phyloP scores from a whole-genome alignment of 2,329 filamentous ascomycete species.

The Akanthomyces dipterigenus region DNA sequence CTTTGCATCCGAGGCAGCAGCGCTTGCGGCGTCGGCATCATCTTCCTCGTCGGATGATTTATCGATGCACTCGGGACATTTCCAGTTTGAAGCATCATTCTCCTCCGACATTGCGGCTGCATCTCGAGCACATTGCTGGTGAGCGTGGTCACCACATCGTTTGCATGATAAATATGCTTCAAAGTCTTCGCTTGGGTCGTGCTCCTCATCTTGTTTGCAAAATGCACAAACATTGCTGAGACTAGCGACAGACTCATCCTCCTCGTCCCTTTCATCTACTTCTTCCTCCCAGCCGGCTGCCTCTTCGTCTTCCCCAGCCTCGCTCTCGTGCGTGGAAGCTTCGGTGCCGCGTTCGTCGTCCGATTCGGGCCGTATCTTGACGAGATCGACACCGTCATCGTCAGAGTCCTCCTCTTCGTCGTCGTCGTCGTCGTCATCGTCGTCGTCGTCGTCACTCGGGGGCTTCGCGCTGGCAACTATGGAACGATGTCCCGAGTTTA shows the following conservation, averaged over 20 bases:
- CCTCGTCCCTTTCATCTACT: conserved; percentile 49
- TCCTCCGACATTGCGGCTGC: conserved; percentile 6
- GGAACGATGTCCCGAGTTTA: conserved; percentile 10
- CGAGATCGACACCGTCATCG: conserved; percentile 50
- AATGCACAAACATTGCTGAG: conserved; percentile 56
- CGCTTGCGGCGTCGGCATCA: conserved; percentile 24
- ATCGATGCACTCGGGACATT: conserved; percentile 42
- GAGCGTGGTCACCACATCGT: conserved; percentile 67
- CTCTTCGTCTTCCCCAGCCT: conserved; percentile 30
- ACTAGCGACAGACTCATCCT: conserved; percentile 33
- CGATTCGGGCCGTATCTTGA: conserved; percentile 49
- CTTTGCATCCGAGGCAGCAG: conserved; percentile 1
- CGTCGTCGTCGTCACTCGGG: conserved; percentile 15
- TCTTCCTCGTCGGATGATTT: conserved; percentile 23
- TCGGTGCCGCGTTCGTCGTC: conserved; percentile 28
- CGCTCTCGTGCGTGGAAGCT: conserved; percentile 32
- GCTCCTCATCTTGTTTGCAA: conserved; percentile 74
- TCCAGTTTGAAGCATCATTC: conserved; percentile 36
- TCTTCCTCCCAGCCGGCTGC: conserved; percentile 46
- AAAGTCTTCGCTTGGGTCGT: conserved; percentile 75
- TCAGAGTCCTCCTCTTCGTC: conserved; percentile 36
- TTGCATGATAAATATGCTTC: conserved; percentile 72
- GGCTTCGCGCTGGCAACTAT: conserved; percentile 2
- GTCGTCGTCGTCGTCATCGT: conserved; percentile 21
- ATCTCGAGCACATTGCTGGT: conserved; percentile 10